phyloP scores from a whole-genome alignment of 257 asterid species.

The Rauvolfia tetraphylla region DNA sequence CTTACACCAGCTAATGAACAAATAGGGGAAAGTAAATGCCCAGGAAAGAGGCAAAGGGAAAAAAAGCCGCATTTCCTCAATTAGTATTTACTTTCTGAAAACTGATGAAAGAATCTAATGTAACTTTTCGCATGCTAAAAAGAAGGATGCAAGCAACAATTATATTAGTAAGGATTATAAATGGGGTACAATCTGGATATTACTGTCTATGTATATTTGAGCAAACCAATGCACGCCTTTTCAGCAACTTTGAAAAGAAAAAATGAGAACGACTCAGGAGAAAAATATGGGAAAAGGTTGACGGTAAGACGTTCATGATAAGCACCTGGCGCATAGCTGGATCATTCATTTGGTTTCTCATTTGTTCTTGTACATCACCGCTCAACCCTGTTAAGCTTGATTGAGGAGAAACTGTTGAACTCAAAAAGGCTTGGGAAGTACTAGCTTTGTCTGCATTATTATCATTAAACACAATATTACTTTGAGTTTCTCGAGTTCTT shows the following conservation, averaged over 20 bases:
- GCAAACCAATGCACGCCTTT: not conserved
- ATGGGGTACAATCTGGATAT: not conserved
- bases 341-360: conserved; percentile 94
- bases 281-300: not conserved
- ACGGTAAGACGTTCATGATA: conserved; percentile 9
- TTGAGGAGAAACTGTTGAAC: conserved; percentile 36
- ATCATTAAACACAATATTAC: conserved; percentile 25
- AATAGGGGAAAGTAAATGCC: not conserved
- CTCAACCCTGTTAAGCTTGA: conserved; percentile 45
- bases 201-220: not conserved
- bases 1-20: not conserved
- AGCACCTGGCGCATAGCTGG: conserved; percentile 96
- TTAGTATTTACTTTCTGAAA: not conserved
- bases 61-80: not conserved
- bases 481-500: conserved; percentile 28
- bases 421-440: conserved; percentile 33
- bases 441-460: conserved; percentile 42
- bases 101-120: not conserved
- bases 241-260: not conserved
- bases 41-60: too few species aligned
- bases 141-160: not conserved
- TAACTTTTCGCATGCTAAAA: not conserved
- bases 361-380: conserved; percentile 84
- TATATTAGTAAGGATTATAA: not conserved
- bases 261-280: conserved; percentile 2